Conservation (phyloP, 1,139 yeast species). For the Taiozyma sp. region DNA sequence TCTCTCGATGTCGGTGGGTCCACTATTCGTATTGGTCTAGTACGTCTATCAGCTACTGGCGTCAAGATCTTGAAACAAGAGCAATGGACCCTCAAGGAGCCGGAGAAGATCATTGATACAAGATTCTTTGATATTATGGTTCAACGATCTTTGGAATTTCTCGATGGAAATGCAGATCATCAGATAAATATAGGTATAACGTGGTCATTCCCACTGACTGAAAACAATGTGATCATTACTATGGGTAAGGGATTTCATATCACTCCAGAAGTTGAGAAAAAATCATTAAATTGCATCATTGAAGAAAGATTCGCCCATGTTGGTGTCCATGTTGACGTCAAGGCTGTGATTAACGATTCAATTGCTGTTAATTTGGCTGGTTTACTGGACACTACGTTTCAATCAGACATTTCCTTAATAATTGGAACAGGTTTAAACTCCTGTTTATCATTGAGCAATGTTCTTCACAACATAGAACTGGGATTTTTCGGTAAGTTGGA, state of each 20-base stretch:
- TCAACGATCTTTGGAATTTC: slow-evolving; percentile 7
- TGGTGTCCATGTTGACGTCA: slow-evolving; percentile 11
- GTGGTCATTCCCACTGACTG: slow-evolving; percentile 31
- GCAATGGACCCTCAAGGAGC: slow-evolving; percentile 13
- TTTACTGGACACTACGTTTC: background rate
- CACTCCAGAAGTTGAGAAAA: slow-evolving; percentile 14
- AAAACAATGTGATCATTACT: slow-evolving; percentile 21
- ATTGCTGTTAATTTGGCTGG: slow-evolving; percentile 26
- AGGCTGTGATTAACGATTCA: slow-evolving; percentile 29
- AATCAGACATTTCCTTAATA: slow-evolving; percentile 26
- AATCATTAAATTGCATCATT: slow-evolving; percentile 18
- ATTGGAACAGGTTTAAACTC: slow-evolving; percentile 32
- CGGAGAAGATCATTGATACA: slow-evolving; percentile 19
- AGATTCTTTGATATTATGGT: slow-evolving; percentile 24
- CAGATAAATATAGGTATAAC: slow-evolving; percentile 23
- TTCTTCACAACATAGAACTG: slow-evolving; percentile 27
- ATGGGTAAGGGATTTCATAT: slow-evolving; percentile 32
- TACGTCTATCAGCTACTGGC: background rate
- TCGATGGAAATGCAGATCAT: background rate
- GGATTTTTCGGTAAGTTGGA: slow-evolving; percentile 28
- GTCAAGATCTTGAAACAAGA: slow-evolving; percentile 1
- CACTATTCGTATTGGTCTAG: slow-evolving; percentile 15
- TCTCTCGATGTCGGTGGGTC: slow-evolving; percentile 23
- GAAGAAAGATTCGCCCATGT: slow-evolving; percentile 5
- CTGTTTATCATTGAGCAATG: slow-evolving; percentile 20